Evolutionary conservation across 805 yeast species (phyloP).

Genomic region (Wickerhamiella qilinensis): DNA sequence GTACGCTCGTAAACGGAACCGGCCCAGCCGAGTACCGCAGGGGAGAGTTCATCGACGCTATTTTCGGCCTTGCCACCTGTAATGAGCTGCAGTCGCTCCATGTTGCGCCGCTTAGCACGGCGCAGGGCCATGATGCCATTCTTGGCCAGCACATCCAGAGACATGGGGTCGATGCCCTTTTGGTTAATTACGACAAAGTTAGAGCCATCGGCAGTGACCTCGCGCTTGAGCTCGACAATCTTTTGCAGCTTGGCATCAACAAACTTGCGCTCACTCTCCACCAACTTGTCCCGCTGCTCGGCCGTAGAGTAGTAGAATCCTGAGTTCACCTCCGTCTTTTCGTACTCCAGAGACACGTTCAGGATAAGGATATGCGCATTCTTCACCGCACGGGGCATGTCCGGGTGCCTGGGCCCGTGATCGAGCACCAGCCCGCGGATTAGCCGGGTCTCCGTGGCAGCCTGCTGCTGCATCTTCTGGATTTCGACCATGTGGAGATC

Average conservation of each 20-base stretch:
- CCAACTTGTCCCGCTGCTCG: conserved; percentile 89
- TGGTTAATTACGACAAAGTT: conserved; percentile 93
- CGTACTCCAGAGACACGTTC: conserved; percentile 91
- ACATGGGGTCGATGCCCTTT: conserved; percentile 98
- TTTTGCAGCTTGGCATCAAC: conserved; percentile 86
- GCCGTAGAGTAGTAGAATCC: conserved; percentile 90
- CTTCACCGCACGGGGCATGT: conserved; percentile 80
- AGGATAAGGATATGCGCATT: conserved; percentile 76
- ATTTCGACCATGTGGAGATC: conserved; percentile 97
- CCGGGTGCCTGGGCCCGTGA: conserved; percentile 98
- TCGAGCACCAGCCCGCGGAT: conserved; percentile 85
- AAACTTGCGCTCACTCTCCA: conserved; percentile 81
- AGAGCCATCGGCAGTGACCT: conserved; percentile 63
- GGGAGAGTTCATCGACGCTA: conserved; percentile 81
- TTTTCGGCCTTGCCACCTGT: conserved; percentile 98
- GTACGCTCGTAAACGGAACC: conserved; percentile 86
- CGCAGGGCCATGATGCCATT: conserved; percentile 86
- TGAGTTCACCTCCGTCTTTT: conserved; percentile 93
- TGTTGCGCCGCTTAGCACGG: conserved; percentile 96
- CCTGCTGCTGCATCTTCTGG: conserved; percentile 93
- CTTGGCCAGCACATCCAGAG: conserved; percentile 83
- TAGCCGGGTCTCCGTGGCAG: conserved; percentile 67
- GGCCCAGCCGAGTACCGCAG: conserved; percentile 68
- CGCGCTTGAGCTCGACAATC: conserved; percentile 83
- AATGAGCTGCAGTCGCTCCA: conserved; percentile 93